Conservation (phyloP, 257 asterid species). For the Perilla frutescens region DNA sequence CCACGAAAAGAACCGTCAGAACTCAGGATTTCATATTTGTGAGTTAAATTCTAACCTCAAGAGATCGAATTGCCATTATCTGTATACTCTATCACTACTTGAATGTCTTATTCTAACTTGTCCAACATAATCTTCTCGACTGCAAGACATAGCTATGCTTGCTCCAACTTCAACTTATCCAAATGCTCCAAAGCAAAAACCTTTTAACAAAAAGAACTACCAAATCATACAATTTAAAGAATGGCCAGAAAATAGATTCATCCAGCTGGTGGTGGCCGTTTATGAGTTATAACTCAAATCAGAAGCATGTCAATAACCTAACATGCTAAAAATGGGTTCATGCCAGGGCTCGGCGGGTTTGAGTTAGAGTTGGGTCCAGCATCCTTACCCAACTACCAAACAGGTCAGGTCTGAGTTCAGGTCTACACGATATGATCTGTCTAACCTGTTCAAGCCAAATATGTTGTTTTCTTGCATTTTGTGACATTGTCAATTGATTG, state of each 20-base stretch:
- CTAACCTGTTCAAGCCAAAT: neutral
- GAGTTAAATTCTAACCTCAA: neutral
- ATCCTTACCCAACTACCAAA: neutral
- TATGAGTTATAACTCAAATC: neutral
- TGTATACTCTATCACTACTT: neutral
- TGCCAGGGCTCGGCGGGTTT: neutral
- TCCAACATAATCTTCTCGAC: neutral
- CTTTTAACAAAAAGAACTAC: neutral
- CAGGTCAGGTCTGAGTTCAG: neutral
- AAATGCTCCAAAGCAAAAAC: neutral
- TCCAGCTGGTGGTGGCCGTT: neutral
- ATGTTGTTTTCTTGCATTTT: neutral
- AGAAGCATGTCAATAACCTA: neutral
- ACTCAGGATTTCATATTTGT: neutral
- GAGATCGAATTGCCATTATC: neutral
- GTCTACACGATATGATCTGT: neutral
- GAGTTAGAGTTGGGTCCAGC: neutral
- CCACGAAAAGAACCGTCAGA: neutral
- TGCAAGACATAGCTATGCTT: neutral
- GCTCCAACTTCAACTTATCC: neutral
- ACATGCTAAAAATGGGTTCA: neutral
- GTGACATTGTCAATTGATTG: neutral
- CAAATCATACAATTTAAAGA: neutral
- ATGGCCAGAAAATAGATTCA: neutral
- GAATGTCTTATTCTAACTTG: neutral